Conservation (phyloP, 1,284 basidiomycete species). For the Naganishia albida region DNA sequence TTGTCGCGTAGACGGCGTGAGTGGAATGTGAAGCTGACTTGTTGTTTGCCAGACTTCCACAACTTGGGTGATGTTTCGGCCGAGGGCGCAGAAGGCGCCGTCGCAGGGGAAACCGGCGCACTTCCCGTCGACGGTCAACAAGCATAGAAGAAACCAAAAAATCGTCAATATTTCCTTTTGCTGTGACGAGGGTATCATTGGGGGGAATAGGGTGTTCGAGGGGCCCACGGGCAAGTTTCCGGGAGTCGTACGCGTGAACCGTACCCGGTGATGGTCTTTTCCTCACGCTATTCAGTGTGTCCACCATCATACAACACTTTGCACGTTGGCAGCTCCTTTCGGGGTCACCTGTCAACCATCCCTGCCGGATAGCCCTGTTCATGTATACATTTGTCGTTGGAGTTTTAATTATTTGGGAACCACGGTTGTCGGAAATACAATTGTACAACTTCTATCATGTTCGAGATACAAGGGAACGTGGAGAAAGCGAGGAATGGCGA, state of each 20-base stretch:
- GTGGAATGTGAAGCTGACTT: neutral
- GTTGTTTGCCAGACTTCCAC: constrained; percentile 56
- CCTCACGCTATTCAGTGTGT: neutral
- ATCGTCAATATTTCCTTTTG: neutral
- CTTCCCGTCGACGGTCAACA: constrained; percentile 18
- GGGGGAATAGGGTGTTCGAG: neutral
- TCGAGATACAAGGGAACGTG: constrained; percentile 10
- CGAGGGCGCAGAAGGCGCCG: constrained; percentile 50
- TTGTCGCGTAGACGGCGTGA: constrained; percentile 30
- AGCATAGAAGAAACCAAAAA: constrained; percentile 11
- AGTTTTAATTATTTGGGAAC: too few species aligned
- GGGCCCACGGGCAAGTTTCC: too few species aligned
- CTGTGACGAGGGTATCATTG: neutral
- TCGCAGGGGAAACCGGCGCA: constrained; percentile 45
- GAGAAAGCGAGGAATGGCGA: neutral
- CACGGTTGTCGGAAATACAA: too few species aligned
- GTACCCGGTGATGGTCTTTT: neutral
- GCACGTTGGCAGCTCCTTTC: neutral
- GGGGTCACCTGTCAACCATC: neutral
- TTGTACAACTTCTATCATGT: neutral
- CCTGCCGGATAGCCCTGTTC: neutral
- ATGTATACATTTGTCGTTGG: neutral
- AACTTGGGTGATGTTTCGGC: constrained; percentile 55
- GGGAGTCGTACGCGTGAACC: too few species aligned
- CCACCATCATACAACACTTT: neutral